Conservation (phyloP, 2,329 filamentous ascomycete genomes). For the Orbilia ellipsospora region DNA sequence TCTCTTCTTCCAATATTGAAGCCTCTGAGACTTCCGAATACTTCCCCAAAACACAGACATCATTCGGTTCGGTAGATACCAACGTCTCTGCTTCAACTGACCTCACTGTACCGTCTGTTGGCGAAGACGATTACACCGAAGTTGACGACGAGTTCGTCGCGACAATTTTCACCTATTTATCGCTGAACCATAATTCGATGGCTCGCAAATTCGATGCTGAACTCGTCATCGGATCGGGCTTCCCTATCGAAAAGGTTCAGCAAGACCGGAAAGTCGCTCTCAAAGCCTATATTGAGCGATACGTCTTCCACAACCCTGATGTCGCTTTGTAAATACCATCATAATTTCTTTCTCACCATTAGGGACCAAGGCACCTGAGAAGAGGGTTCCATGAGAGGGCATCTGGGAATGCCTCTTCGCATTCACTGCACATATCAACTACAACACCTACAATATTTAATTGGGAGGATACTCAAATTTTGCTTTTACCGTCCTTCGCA, state of each 20-base stretch:
- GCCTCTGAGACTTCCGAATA: slow-evolving; percentile 22
- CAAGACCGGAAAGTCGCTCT: slow-evolving; percentile 46
- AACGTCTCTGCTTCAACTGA: slow-evolving; percentile 35
- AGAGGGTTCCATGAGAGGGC: slow-evolving; percentile 3
- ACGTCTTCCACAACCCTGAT: slow-evolving; percentile 47
- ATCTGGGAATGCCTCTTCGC: slow-evolving; percentile 40
- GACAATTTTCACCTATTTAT: slow-evolving; percentile 51
- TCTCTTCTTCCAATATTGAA: slow-evolving; percentile 29
- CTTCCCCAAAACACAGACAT: slow-evolving; percentile 46
- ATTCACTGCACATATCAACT: slow-evolving; percentile 50
- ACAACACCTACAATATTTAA: slow-evolving; percentile 38
- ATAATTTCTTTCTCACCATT: background rate
- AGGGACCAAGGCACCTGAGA: background rate
- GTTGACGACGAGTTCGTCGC: slow-evolving; percentile 50
- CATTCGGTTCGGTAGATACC: slow-evolving; percentile 41
- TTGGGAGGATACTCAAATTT: slow-evolving; percentile 28
- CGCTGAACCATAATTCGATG: slow-evolving; percentile 51
- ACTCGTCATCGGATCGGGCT: slow-evolving; percentile 49
- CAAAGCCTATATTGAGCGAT: slow-evolving; percentile 53
- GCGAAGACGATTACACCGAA: slow-evolving; percentile 48
- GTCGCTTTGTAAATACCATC: slow-evolving; percentile 30
- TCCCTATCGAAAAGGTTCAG: slow-evolving; percentile 42
- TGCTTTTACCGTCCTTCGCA: slow-evolving; percentile 1
- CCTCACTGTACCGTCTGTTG: slow-evolving; percentile 42
- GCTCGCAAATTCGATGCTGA: slow-evolving; percentile 51